phyloP scores from a whole-genome alignment of 768 basidiomycete species.

The Sporobolomyces pararoseus region DNA sequence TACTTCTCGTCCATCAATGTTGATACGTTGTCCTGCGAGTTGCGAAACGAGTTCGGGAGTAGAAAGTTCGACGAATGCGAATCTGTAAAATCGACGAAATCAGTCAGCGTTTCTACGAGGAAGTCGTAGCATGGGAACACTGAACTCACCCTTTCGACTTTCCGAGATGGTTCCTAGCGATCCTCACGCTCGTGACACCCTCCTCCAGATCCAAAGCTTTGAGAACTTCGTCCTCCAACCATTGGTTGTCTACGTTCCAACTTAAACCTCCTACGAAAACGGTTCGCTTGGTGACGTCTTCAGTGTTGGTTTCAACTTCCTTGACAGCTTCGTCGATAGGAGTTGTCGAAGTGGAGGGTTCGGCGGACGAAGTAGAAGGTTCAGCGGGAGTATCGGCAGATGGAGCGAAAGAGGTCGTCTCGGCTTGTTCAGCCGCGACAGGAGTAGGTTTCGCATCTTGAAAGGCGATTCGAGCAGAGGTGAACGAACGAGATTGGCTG shows the following conservation, averaged over 20 bases:
- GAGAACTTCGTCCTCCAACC: slow-evolving; percentile 83
- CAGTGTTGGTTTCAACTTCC: slow-evolving; percentile 27
- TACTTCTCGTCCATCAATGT: slow-evolving; percentile 84
- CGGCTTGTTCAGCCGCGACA: neutral
- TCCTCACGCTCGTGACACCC: slow-evolving; percentile 46
- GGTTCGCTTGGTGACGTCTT: slow-evolving; percentile 58
- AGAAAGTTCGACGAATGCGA: slow-evolving; percentile 50
- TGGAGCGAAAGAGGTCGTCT: neutral
- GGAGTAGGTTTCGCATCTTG: neutral
- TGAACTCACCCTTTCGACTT: slow-evolving; percentile 32
- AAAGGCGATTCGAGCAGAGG: slow-evolving; percentile 1
- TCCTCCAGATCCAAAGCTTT: slow-evolving; percentile 67
- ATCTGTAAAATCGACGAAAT: neutral
- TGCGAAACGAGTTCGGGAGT: slow-evolving; percentile 54
- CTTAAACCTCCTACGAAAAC: slow-evolving; percentile 90
- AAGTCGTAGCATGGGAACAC: neutral
- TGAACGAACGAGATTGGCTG: slow-evolving; percentile 2
- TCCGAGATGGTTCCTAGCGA: slow-evolving; percentile 32
- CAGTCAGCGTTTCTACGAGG: too few relatives aligned
- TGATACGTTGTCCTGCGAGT: slow-evolving; percentile 73
- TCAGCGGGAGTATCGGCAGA: neutral
- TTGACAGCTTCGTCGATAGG: neutral
- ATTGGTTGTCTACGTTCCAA: slow-evolving; percentile 95
- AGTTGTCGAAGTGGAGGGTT: neutral
- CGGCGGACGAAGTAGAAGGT: neutral